Base-by-base conservation (phyloP, 805 yeast species). In the Nakazawaea wyomingensis region DNA sequence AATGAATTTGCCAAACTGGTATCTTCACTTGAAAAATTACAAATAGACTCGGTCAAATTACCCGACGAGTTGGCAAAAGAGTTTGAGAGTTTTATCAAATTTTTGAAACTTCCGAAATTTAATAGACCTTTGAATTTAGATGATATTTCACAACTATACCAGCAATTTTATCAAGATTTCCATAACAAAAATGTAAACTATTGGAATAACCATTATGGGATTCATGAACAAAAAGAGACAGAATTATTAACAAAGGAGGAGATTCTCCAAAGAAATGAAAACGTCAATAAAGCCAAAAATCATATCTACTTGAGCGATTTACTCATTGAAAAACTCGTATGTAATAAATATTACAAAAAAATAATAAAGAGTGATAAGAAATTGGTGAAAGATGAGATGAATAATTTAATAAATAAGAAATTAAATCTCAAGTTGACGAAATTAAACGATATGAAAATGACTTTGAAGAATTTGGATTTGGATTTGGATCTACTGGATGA, bases 61-160 rank as follows among this genome's bases (percentile, higher is more conserved):
- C 68, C 68, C 1, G 40, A 47, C 1, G 49, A 49, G 5, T 47
- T 64, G 7, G 32, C 50, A 3, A 45, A 48, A 33, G 48, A 48
- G 19, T 50, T 61, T 37, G 61, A 60, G 30, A 44, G 36, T 2
- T 64, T 62, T 32, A 45, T 57, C 19, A 55, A 52, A 37, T 64
- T 54, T 33, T 51, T 64, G 19, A 58, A 61, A 37, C 62, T 59
- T 39, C 69, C 69, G 2, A 50, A 60, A 30, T 64, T 63, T 48
- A 53, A 59, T n/a, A 54, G 57, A 39, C 65, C 68, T 0, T 50
- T 62, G 35, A 64, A 65, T 10, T 52, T 59, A 32, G 55, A 53
- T 44, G 66, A 64, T 44, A 57, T 64, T 22, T 59, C 65, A 1
- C 61, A 57, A 22, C 45, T 64, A 20, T 63, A 62, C 39, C 66